phyloP scores from a whole-genome alignment of 495 filamentous ascomycete species.

The Podospora tetraspora region DNA sequence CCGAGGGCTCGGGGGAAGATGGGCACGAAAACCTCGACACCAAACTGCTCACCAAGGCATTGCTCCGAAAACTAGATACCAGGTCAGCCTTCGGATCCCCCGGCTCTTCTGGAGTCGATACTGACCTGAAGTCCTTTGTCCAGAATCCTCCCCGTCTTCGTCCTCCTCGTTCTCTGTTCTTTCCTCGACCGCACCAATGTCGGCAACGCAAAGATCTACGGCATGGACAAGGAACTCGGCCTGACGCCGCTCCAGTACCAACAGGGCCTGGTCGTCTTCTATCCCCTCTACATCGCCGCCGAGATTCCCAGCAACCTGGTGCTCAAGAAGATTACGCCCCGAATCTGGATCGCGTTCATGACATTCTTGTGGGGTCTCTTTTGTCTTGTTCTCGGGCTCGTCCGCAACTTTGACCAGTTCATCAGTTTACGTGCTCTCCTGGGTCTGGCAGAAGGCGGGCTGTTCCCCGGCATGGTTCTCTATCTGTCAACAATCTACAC shows the following conservation, averaged over 20 bases:
- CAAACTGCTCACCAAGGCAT: neutral
- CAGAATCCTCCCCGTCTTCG: slow-evolving; percentile 47
- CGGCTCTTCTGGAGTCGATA: neutral
- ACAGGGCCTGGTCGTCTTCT: slow-evolving; percentile 51
- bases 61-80: neutral
- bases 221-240: slow-evolving; percentile 56
- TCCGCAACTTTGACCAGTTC: slow-evolving; percentile 66
- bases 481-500: slow-evolving; percentile 47
- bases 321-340: slow-evolving; percentile 66
- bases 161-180: slow-evolving; percentile 45
- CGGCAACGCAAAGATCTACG: slow-evolving; percentile 77
- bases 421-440: slow-evolving; percentile 73
- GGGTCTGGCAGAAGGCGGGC: slow-evolving; percentile 52
- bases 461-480: slow-evolving; percentile 48
- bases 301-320: slow-evolving; percentile 83
- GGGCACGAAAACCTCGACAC: neutral
- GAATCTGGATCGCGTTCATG: slow-evolving; percentile 52
- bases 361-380: slow-evolving; percentile 52
- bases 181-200: slow-evolving; percentile 80
- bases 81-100: neutral
- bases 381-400: slow-evolving; percentile 67
- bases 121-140: neutral
- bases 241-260: slow-evolving; percentile 70
- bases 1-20: neutral
- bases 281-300: slow-evolving; percentile 54